Evolutionary conservation across 2,329 filamentous ascomycete genomes (phyloP), one percentile per base, ranked within the genome.

Genomic region (Venturia effusa): DNA sequence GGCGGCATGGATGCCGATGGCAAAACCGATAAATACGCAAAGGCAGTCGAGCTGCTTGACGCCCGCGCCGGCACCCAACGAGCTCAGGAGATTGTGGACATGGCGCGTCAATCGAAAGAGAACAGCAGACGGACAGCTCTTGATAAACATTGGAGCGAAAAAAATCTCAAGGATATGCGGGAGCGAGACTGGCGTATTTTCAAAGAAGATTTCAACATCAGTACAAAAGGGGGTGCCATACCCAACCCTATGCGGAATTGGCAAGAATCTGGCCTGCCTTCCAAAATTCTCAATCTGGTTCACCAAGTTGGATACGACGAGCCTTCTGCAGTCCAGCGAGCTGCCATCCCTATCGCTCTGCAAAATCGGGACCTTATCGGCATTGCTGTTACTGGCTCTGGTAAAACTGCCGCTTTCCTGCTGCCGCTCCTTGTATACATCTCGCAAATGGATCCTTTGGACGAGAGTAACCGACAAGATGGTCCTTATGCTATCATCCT

Each of bases 121-220:
- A 85, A 89, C 67, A 85, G 86, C 13, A 78, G 80, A 1, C 84
- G 88, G 67, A 90, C 88, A 67, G 88, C 87, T 40, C 81, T 96
- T 64, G 92, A 95, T 70, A 92, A 92, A 75, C 92, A 96, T 76
- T 99, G 94, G 94, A 92, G 89, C 64, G 90, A 97, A 73, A 99
- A 99, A 84, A 84, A 83, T 67, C 79, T 97, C 67, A 86, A 89
- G 17, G 90, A 96, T 70, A 99, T 99, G 94, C 89, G 91, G 67
- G 92, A 97, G 77, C 84, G 94, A 74, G 94, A 99, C 76, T 99
- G 94, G 94, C 90, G 94, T 73, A 97, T 99, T 70, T 97, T 99
- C 85, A 99, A 97, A 77, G 94, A 97, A 75, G 92, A 99, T 76
- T 97, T 96, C 78, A 95, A 94, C 70, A 99, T 99, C 73, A 83